Evolutionary conservation across 768 basidiomycete species (phyloP), one percentile per base, ranked within the genome.

Genomic region (Artomyces pyxidatus): DNA sequence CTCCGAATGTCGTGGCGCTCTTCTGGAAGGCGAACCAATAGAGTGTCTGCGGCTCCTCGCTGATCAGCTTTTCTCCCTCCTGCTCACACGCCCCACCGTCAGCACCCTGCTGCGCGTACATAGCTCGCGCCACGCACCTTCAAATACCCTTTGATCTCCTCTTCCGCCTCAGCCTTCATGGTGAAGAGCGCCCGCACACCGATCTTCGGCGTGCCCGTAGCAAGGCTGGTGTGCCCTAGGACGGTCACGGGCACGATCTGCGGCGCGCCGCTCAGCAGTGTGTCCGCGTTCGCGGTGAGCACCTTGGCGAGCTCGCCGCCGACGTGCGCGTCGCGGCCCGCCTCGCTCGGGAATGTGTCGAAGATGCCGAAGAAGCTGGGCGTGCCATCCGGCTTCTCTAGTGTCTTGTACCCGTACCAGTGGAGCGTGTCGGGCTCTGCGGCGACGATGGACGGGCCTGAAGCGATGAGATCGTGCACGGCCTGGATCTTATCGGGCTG

Each of bases 241-340:
- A 39, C 28, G 37, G 23, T 37, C 23, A 51, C 22, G 12, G 22
- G 21, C 9, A 9, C 39, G n/a, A 37, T 12, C 25, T 17, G 16
- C n/a, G 47, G 32, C 10, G 10, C 39, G 21, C 11, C 23, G 28
- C 10, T 40, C 10, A 28, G 47, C 26, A 39, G 37, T 37, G 14
- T 29, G n/a, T 22, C 26, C 22, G 23, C 52, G 40, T 30, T 21
- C 28, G 21, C 19, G 22, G 19, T 38, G 41, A 37, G 41, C 19
- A n/a, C 39, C n/a, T 16, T 29, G 28, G 26, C 48, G 40, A 16
- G 7, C 29, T n/a, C 42, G 43, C 37, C 55, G 16, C 7, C 43
- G 55, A 43, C 37, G 37, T 38, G 48, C 42, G 42, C 42, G 14
- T 9, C 42, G 27, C 42, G 42, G 21, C 42, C 42, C 8, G 10